These are phyloP conservation scores for Leavenworthia alabamica DNA, from an alignment of 345 rosid genomes.

Conservation along the genomic window DNA sequence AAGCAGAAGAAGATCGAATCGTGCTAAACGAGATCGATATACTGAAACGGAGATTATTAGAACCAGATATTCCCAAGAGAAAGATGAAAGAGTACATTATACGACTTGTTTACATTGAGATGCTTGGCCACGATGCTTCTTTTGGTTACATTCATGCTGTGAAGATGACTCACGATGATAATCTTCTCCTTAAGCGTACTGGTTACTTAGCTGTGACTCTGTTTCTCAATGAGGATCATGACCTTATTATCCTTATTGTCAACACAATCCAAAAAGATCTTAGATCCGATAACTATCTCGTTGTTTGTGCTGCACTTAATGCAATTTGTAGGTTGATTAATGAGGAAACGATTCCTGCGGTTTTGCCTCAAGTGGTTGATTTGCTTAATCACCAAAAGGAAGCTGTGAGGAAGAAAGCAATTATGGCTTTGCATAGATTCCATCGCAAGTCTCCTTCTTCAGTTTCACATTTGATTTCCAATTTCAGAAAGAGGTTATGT, in stretches of 20 bases:
- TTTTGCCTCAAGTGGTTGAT: slow-evolving; percentile 85
- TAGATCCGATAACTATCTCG: slow-evolving; percentile 77
- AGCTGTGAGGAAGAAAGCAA: slow-evolving; percentile 91
- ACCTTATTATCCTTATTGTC: slow-evolving; percentile 82
- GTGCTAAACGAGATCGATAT: slow-evolving; percentile 87
- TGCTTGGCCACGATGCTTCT: slow-evolving; percentile 98
- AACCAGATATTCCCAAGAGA: slow-evolving; percentile 85
- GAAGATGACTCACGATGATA: slow-evolving; percentile 96
- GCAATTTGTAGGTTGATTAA: slow-evolving; percentile 89
- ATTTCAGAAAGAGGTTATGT: slow-evolving; percentile 86
- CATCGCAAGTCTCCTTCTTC: slow-evolving; percentile 86
- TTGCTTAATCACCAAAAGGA: slow-evolving; percentile 75
- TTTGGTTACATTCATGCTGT: slow-evolving; percentile 98
- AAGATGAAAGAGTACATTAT: slow-evolving; percentile 95
- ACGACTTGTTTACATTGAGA: slow-evolving; percentile 83
- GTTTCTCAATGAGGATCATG: slow-evolving; percentile 91
- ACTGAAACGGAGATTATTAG: slow-evolving; percentile 74
- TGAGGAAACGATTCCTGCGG: slow-evolving; percentile 98
- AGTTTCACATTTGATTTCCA: slow-evolving; percentile 74
- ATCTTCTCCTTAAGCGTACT: slow-evolving; percentile 69
- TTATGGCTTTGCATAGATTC: slow-evolving; percentile 96
- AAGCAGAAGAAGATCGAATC: slow-evolving; percentile 96
- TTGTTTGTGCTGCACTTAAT: slow-evolving; percentile 83
- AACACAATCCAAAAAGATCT: slow-evolving; percentile 97
- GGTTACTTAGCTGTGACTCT: slow-evolving; percentile 94